These are phyloP conservation scores for Tripidium arundinaceum DNA, from an alignment of 202 grass and related monocot species.

Conservation along the genomic window DNA sequence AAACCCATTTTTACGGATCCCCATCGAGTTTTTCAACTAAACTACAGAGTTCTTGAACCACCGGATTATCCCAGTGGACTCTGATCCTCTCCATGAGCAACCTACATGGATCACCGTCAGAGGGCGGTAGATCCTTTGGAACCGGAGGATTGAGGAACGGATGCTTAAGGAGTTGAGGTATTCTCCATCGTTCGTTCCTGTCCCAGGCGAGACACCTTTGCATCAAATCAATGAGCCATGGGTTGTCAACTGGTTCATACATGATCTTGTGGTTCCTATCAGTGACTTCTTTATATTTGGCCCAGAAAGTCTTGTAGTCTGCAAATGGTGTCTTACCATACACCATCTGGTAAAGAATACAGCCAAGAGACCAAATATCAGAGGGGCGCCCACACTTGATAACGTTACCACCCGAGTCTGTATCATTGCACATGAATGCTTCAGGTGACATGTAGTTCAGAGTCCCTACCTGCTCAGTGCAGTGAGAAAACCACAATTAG, in stretches of 20 bases:
- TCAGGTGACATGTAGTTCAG: constrained; percentile 99
- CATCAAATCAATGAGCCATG: constrained; percentile 93
- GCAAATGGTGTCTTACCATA: constrained; percentile 96
- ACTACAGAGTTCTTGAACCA: constrained; percentile 36
- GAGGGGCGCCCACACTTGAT: constrained; percentile 91
- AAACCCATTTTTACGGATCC: background rate
- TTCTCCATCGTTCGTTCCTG: constrained; percentile 75
- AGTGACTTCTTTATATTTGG: constrained; percentile 84
- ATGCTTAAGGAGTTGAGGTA: constrained; percentile 70
- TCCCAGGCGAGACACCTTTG: constrained; percentile 77
- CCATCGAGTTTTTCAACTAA: constrained; percentile 51
- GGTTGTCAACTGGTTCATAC: constrained; percentile 68
- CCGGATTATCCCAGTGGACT: constrained; percentile 47
- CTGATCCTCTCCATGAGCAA: constrained; percentile 45
- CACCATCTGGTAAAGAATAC: constrained; percentile 98
- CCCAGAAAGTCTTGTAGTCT: constrained; percentile 79
- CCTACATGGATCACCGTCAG: constrained; percentile 27
- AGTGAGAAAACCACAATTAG: constrained; percentile 25
- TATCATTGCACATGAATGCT: constrained; percentile 84
- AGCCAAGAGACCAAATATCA: constrained; percentile 98
- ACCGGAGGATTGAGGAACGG: constrained; percentile 73
- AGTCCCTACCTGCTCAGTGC: constrained; percentile 69
- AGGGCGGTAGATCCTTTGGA: constrained; percentile 33
- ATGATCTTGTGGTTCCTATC: constrained; percentile 66
- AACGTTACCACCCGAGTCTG: constrained; percentile 53